These are phyloP conservation scores for Beta macrorhiza DNA, from an alignment of 179 eudicot species.

Conservation along the genomic window DNA sequence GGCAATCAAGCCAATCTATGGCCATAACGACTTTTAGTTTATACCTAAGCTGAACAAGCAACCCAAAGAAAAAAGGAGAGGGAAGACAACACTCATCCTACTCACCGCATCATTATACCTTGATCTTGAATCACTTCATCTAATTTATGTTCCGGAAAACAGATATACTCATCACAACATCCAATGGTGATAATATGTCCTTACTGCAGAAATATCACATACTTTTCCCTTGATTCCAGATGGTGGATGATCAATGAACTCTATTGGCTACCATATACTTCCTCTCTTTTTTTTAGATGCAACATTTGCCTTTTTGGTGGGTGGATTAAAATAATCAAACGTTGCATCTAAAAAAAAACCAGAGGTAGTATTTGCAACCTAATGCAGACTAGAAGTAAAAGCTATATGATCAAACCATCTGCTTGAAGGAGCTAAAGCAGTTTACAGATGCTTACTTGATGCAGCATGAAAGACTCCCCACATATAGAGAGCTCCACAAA, in stretches of 20 bases:
- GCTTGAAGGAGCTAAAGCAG: background rate
- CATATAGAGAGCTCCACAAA: slow-evolving; percentile 74
- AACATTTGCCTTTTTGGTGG: too few species aligned
- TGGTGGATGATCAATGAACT: background rate
- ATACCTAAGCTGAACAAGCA: background rate
- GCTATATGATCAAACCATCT: background rate
- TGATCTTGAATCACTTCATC: background rate
- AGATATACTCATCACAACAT: background rate
- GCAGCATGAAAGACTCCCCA: slow-evolving; percentile 98
- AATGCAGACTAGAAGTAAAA: background rate
- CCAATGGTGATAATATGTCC: background rate
- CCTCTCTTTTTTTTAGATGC: background rate
- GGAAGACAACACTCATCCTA: background rate
- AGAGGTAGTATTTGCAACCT: background rate
- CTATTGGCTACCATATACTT: background rate
- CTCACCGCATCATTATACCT: background rate
- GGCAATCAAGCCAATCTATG: background rate
- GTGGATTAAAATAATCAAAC: too few species aligned
- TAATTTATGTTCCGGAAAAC: background rate
- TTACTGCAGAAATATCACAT: background rate
- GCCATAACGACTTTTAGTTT: background rate
- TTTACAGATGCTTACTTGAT: slow-evolving; percentile 66
- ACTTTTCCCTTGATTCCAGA: background rate
- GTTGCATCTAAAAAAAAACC: too few species aligned
- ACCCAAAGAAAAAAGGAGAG: background rate